Conservation (phyloP, 352 stramenopile genomes). For the Pythium insidiosum region DNA sequence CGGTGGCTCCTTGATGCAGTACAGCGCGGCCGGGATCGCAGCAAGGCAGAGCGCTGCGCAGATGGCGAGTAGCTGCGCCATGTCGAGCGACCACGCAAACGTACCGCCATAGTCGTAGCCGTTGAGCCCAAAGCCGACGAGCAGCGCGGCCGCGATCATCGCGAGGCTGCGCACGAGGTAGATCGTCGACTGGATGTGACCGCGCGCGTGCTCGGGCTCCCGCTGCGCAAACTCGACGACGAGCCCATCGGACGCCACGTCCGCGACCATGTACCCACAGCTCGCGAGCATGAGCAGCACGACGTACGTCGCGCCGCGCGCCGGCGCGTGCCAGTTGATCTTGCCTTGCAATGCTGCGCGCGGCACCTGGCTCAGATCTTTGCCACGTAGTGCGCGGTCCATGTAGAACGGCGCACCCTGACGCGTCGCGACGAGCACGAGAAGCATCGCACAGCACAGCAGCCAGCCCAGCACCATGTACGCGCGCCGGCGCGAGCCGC, state of each 20-base stretch:
- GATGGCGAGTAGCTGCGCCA: conserved; percentile 17
- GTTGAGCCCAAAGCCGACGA: conserved; percentile 30
- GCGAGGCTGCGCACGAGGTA: conserved; percentile 31
- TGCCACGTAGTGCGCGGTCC: conserved; percentile 29
- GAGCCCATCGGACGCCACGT: conserved; percentile 30
- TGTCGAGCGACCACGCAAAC: conserved; percentile 25
- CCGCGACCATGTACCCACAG: conserved; percentile 27
- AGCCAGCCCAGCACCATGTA: conserved; percentile 69
- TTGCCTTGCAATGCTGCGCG: conserved; percentile 6
- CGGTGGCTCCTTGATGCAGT: conserved; percentile 12
- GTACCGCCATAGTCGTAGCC: conserved; percentile 23
- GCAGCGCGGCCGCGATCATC: conserved; percentile 18
- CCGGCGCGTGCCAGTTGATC: conserved; percentile 23
- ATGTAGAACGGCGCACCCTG: conserved; percentile 47
- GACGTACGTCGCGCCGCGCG: conserved; percentile 13
- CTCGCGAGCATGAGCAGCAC: conserved; percentile 32
- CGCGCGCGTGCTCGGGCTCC: conserved; percentile 19
- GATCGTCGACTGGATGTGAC: conserved; percentile 32
- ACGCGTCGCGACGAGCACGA: conserved; percentile 32
- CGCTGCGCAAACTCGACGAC: conserved; percentile 36
- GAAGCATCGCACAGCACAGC: conserved; percentile 38
- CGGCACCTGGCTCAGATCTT: conserved; percentile 15
- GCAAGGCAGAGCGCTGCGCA: conserved; percentile 11
- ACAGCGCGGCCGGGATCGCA: conserved; percentile 13
- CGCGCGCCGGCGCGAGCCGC: conserved; percentile 40